Base-by-base conservation (phyloP, 148 eudicot species). In the Chenopodium berlandieri region DNA sequence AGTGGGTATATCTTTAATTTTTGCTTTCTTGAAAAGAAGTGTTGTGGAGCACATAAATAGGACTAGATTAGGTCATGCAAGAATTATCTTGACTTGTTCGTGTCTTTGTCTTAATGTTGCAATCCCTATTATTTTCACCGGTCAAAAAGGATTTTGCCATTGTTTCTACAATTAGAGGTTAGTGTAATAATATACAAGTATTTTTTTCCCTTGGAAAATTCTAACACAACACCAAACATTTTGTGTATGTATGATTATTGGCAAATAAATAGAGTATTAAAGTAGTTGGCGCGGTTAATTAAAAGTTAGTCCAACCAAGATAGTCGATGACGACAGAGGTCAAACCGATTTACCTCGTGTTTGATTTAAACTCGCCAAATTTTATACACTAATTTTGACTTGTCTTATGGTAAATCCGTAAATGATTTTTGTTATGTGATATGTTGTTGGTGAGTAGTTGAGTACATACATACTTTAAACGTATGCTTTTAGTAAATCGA, bases 1-100 rank as follows among this genome's bases (percentile, higher is more conserved):
- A 74, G 77, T 74, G 77, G 77, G 63, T 74, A 73, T 73, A 48
- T 74, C 77, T 74, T 74, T 74, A 74, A 9, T 74, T 73, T 73
- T 10, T 74, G 40, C 77, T 74, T 52, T 74, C 40, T 50, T 74
- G 37, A 13, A 74, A 74, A 72, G 56, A 44, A 72, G 30, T n/a
- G 12, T 72, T n/a, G 75, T 72, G 75, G 75, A 72, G 54, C 75
- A 74, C 77, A 74, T 19, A 74, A 74, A 74, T 52, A 48, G 63
- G 77, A 74, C 4, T 54, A 74, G 11, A 74, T 74, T 74, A 74
- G 77, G 63, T 74, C 63, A 50, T 74, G n/a, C 22, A 50, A 50
- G n/a, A 74, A 50, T 74, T 74, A 50, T 50, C 62, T 56, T 56
- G 22, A 56, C 22, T 50, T 25, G 17, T 44, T 4, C 47, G 0